Evolutionary conservation across 768 basidiomycete genomes (phyloP), one percentile per base, ranked within the genome.

Genomic region (Termitomyces sp.): DNA sequence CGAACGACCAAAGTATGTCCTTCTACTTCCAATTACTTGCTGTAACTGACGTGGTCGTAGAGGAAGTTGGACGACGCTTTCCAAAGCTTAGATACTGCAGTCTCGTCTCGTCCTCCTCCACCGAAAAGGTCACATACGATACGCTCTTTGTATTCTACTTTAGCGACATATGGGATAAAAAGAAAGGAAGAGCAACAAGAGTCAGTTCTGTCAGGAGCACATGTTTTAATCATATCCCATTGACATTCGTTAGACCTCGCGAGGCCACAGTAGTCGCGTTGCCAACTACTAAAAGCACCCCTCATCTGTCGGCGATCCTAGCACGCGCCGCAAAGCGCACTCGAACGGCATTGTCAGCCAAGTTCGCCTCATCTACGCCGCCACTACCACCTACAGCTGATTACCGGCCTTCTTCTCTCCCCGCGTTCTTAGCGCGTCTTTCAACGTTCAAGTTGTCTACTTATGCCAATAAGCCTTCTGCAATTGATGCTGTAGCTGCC

Each of bases 41-140:
- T 20, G 10, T 41, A 3, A 49, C 33, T 40, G 24, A 49, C 38
- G 40, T 35, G 13, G 38, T 44, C 28, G 14, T 58, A 92, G 88
- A 80, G 91, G 50, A 93, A 92, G 72, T 81, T 92, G 49, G 86
- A 90, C 58, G 90, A 92, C 71, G 92, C 88, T 32, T 82, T 93
- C 58, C 82, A 86, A 53, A 78, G 73, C 43, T 68, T 93, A 52
- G 91, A 93, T 66, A 79, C 75, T 51, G 88, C 85, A 11, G 81
- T 89, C 20, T 71, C 72, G 16, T 64, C 79, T 1, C 55, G 74
- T 14, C 74, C 77, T 14, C 74, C 77, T 18, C 72, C 84, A n/a
- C 81, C 79, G 22, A 85, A 87, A 62, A 79, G 75, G 45, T 71
- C 75, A 22, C 69, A 80, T 56, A 75, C 80, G 6, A 67, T 76